These are phyloP conservation scores for Salvia miltiorrhiza DNA, from an alignment of 257 asterid species.

Conservation along the genomic window DNA sequence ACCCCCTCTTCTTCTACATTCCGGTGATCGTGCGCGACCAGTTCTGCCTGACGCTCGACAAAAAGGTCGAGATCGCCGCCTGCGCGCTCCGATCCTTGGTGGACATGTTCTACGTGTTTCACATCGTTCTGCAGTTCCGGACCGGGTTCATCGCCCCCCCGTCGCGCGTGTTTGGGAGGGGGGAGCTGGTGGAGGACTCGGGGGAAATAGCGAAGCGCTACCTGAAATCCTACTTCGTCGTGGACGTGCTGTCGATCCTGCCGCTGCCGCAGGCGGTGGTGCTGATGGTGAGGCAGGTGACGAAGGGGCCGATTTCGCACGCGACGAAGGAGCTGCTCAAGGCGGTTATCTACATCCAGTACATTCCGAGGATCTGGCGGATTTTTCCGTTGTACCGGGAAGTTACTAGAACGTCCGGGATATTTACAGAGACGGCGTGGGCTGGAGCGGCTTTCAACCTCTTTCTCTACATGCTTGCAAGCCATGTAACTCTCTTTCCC, in stretches of 20 bases:
- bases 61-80: slow-evolving; percentile 34
- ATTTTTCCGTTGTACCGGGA: slow-evolving; percentile 54
- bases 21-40: slow-evolving; percentile 36
- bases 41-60: slow-evolving; percentile 47
- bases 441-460: slow-evolving; percentile 73
- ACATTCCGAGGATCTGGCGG: slow-evolving; percentile 50
- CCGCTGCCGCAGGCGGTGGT: slow-evolving; percentile 65
- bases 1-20: slow-evolving; percentile 68
- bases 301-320: slow-evolving; percentile 37
- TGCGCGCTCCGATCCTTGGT: slow-evolving; percentile 53
- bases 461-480: slow-evolving; percentile 61
- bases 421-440: slow-evolving; percentile 62
- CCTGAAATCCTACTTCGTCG: slow-evolving; percentile 41
- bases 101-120: slow-evolving; percentile 53
- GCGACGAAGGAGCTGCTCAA: slow-evolving; percentile 39
- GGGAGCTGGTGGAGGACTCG: slow-evolving; percentile 51
- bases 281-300: slow-evolving; percentile 28
- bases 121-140: slow-evolving; percentile 56
- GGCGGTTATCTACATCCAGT: slow-evolving; percentile 39
- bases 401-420: slow-evolving; percentile 54
- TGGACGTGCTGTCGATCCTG: slow-evolving; percentile 57
- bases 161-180: slow-evolving; percentile 65
- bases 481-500: slow-evolving; percentile 40
- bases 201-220: slow-evolving; percentile 55
- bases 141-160: slow-evolving; percentile 58